Conservation (phyloP, 768 basidiomycete species). For the Pleurotus cornucopiae region DNA sequence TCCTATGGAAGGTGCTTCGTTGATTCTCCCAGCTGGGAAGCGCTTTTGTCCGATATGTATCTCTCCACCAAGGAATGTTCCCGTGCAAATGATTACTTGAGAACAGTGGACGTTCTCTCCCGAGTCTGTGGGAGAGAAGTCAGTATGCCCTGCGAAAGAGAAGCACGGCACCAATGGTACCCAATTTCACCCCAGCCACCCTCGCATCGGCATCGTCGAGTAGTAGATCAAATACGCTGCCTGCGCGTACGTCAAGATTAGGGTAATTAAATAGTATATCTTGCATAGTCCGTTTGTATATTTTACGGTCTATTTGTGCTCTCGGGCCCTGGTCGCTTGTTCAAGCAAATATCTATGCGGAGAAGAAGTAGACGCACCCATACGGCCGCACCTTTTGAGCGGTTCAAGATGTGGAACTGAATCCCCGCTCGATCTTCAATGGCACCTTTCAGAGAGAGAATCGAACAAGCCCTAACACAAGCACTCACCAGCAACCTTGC, state of each 20-base stretch:
- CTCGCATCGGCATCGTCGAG: constrained; percentile 62
- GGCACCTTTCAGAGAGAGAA: not conserved
- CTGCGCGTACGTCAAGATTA: constrained; percentile 64
- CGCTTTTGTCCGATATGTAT: constrained; percentile 82
- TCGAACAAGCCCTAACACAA: not conserved
- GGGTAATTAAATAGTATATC: constrained; percentile 58
- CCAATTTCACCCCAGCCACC: constrained; percentile 64
- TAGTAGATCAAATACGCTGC: constrained; percentile 76
- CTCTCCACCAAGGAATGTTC: constrained; percentile 88
- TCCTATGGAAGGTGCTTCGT: constrained; percentile 67
- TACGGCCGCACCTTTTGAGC: constrained; percentile 83
- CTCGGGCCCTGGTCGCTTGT: constrained; percentile 64
- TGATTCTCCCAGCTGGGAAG: constrained; percentile 75
- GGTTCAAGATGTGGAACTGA: constrained; percentile 83
- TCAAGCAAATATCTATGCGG: not conserved
- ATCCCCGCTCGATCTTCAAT: constrained; percentile 78
- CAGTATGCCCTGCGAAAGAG: not conserved
- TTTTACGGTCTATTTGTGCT: constrained; percentile 81
- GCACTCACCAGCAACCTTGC: constrained; percentile 66
- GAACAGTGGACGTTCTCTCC: constrained; percentile 75
- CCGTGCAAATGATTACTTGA: constrained; percentile 84
- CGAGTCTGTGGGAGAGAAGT: constrained; percentile 41
- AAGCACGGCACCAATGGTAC: constrained; percentile 24
- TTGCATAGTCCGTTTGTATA: constrained; percentile 86
- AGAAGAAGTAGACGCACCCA: constrained; percentile 54